These are phyloP conservation scores for Begonia loranthoides DNA, from an alignment of 306 rosid species.

Conservation along the genomic window DNA sequence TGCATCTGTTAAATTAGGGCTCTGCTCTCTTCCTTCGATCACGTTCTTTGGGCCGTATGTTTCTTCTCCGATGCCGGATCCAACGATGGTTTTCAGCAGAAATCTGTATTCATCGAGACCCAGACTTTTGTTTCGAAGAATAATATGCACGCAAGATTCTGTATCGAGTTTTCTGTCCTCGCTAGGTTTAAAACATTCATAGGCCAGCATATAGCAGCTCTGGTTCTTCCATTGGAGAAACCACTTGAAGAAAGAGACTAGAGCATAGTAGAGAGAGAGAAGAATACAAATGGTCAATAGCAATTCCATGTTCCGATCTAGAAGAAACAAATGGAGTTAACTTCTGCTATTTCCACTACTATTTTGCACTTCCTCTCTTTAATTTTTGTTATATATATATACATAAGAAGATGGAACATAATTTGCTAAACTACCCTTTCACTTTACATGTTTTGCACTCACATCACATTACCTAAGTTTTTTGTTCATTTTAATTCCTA, in stretches of 20 bases:
- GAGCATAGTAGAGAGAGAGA: conserved; percentile 14
- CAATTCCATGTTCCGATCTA: conserved; percentile 23
- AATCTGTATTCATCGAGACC: conserved; percentile 48
- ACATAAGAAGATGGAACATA: too few relatives aligned
- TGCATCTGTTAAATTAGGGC: conserved; percentile 21
- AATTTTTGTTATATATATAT: too few relatives aligned
- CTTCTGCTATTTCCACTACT: too few relatives aligned
- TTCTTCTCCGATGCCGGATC: conserved; percentile 67
- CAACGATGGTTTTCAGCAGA: conserved; percentile 53
- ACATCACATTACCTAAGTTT: too few relatives aligned
- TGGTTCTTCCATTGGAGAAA: conserved; percentile 31
- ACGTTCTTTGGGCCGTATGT: conserved; percentile 55
- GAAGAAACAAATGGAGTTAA: background rate
- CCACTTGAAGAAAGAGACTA: conserved; percentile 15
- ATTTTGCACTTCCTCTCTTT: too few relatives aligned
- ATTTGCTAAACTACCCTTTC: too few relatives aligned
- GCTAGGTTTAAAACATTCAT: conserved; percentile 48
- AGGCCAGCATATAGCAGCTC: conserved; percentile 54
- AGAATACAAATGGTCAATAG: conserved; percentile 6
- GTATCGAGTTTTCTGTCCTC: conserved; percentile 42
- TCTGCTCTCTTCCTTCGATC: conserved; percentile 35
- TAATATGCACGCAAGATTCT: conserved; percentile 25
- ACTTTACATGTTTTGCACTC: too few relatives aligned
- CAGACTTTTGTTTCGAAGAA: conserved; percentile 38
- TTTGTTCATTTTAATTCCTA: too few relatives aligned